Percentiles rank a stretch among this genome's conserved stretches.
Conservation (phyloP, 805 yeast species). For the Candida ulmi region DNA sequence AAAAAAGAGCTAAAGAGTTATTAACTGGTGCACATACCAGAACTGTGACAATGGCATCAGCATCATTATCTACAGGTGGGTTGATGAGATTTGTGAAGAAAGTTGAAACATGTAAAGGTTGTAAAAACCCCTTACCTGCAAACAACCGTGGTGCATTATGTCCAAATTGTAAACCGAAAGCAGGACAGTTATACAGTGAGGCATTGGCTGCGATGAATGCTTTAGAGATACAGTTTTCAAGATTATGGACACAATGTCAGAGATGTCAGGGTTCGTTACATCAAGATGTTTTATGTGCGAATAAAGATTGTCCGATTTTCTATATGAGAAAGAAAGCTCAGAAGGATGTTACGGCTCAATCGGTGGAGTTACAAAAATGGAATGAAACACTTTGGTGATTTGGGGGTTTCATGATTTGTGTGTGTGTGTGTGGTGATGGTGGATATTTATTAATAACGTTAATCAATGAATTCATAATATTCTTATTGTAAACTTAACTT, state of each 20-base stretch:
- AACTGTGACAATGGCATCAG: conserved; percentile 52
- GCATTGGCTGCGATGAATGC: conserved; percentile 76
- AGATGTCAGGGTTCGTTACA: conserved; percentile 94
- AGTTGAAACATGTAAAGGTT: conserved; percentile 82
- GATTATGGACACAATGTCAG: conserved; percentile 98
- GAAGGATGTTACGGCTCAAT: conserved; percentile 35
- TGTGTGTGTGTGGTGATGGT: background rate
- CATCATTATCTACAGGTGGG: conserved; percentile 52
- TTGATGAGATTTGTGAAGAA: conserved; percentile 88
- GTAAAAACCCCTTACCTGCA: conserved; percentile 66
- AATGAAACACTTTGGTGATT: conserved; percentile 23
- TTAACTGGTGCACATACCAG: conserved; percentile 82
- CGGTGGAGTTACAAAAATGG: conserved; percentile 36
- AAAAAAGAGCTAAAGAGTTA: conserved; percentile 70
- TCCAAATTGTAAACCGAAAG: conserved; percentile 63
- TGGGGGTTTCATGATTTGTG: background rate
- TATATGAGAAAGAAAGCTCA: conserved; percentile 76
- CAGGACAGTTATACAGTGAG: conserved; percentile 76
- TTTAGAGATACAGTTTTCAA: conserved; percentile 74
- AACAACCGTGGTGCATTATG: conserved; percentile 74
- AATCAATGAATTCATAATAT: too few species aligned
- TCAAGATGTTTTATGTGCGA: conserved; percentile 91
- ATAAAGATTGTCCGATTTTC: conserved; percentile 95
- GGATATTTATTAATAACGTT: too few species aligned
- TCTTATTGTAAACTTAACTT: too few species aligned